These are phyloP conservation scores for Rubia tinctorum DNA, from an alignment of 305 asterid genomes.

Conservation along the genomic window DNA sequence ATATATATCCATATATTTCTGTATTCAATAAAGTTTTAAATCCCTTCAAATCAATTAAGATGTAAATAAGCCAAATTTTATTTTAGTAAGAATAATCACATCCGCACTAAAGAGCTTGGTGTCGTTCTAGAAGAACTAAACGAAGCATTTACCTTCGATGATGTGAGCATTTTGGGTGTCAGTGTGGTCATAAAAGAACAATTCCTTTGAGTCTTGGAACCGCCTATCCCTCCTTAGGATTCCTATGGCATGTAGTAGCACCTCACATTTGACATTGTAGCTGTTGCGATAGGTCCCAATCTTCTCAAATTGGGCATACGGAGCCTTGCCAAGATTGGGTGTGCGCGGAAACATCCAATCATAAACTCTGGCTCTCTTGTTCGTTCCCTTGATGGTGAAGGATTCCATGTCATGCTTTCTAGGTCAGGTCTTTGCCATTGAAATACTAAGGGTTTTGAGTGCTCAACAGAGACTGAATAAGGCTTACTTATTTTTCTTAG, in stretches of 20 bases:
- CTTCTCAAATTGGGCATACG: too few species aligned
- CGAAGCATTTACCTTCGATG: conserved; percentile 78
- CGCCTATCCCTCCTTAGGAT: conserved; percentile 76
- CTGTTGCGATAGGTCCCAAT: too few species aligned
- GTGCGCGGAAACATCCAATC: conserved; percentile 80
- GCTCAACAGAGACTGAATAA: too few species aligned
- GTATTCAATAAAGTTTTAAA: too few species aligned
- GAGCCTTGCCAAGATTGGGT: too few species aligned
- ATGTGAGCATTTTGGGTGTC: conserved; percentile 85
- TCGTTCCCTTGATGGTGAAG: conserved; percentile 40
- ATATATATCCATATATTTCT: too few species aligned
- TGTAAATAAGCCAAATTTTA: too few species aligned
- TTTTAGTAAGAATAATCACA: conserved; percentile 71
- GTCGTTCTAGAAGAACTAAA: conserved; percentile 71
- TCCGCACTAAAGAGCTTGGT: conserved; percentile 76
- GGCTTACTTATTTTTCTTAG: too few species aligned
- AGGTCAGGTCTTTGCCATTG: conserved; percentile 46
- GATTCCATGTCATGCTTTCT: conserved; percentile 40
- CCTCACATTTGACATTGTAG: too few species aligned
- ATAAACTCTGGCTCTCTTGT: conserved; percentile 40
- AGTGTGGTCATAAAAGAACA: conserved; percentile 68
- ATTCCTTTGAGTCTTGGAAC: conserved; percentile 84
- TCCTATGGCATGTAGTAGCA: too few species aligned
- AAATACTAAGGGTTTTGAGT: too few species aligned
- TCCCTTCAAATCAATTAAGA: too few species aligned